Base-by-base conservation (phyloP, 306 rosid species). In the Datisca glomerata region DNA sequence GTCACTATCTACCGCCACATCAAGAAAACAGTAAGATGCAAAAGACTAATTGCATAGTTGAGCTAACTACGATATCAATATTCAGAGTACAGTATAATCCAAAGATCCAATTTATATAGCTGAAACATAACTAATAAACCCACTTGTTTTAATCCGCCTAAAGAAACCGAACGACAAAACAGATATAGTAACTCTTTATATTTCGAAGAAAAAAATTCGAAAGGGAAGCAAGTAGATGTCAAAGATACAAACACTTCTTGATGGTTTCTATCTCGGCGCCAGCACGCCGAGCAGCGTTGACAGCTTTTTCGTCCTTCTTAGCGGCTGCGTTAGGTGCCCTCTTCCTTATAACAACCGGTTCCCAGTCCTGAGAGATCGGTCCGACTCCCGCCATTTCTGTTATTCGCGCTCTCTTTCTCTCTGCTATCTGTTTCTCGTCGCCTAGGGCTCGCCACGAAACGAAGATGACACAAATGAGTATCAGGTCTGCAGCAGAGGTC, bases 271-370 rank as follows among this genome's bases (percentile, higher is more conserved):
- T 72, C 20, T 82, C 93, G 5, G 85, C 96, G 7, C 94, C 94
- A 55, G 81, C 0, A 21, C 87, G 94, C 43, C 93, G 94, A 45
- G 94, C 96, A 15, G 93, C 94, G 79, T 82, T 82, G 64, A 86
- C 94, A 18, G 83, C 96, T 61, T 86, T 79, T 63, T 86, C 94
- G 36, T 82, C 96, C 64, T 82, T 86, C 68, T 69, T 76, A 46
- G 94, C 94, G 29, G 94, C 92, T 35, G 94, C 65, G 59, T 69
- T 79, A 34, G 87, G 94, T 0, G 87, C 79, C 69, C 81, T 86
- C 66, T 81, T 86, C 63, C 87, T 73, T 51, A 86, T 64, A 3
- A 86, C 87, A 12, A 82, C 80, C 2, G 96, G 94, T 15, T 86
- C 96, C 94, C 94, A 86, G 33, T 86, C 94, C 66, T 81, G 92